Conservation (phyloP, 169 alveolate genomes). For the Eimeria tenella region DNA sequence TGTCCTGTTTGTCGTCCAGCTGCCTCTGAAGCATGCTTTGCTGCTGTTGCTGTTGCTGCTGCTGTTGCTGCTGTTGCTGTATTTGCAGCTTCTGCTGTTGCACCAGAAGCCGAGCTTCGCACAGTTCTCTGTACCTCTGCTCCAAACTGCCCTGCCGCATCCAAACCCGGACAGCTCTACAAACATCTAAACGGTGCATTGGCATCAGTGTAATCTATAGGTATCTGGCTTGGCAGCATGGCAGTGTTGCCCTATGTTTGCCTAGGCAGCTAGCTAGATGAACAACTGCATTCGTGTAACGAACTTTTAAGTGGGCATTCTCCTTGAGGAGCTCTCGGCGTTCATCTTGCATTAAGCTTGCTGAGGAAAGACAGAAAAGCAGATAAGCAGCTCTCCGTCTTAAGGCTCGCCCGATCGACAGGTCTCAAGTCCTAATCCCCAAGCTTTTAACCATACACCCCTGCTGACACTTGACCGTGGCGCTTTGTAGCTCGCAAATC, state of each 20-base stretch:
- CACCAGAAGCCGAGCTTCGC: background rate
- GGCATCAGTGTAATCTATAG: background rate
- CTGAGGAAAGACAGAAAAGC: background rate
- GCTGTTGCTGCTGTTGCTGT: conserved; percentile 63
- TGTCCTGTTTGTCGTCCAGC: conserved; percentile 43
- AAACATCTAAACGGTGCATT: too few relatives aligned
- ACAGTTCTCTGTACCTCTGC: conserved; percentile 49
- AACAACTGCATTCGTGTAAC: background rate
- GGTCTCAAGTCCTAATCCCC: conserved; percentile 8
- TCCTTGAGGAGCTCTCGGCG: conserved; percentile 42
- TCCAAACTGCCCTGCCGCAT: conserved; percentile 46
- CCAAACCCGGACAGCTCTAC: background rate
- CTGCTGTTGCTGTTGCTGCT: conserved; percentile 48
- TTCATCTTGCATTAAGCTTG: conserved; percentile 54
- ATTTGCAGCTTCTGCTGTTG: conserved; percentile 63
- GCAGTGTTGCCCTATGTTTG: background rate
- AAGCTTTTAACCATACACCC: background rate
- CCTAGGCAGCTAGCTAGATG: background rate
- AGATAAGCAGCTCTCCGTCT: background rate
- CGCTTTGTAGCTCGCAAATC: conserved; percentile 29
- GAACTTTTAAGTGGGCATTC: conserved; percentile 23
- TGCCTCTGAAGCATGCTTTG: conserved; percentile 15
- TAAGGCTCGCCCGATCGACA: background rate
- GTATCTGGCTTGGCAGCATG: background rate
- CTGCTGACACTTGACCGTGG: conserved; percentile 40